Percentiles rank a stretch among this genome's conserved stretches.
Evolutionary conservation across 371 early-diverging fungal species (phyloP).

Genomic region (Chytridium lagenaria): DNA sequence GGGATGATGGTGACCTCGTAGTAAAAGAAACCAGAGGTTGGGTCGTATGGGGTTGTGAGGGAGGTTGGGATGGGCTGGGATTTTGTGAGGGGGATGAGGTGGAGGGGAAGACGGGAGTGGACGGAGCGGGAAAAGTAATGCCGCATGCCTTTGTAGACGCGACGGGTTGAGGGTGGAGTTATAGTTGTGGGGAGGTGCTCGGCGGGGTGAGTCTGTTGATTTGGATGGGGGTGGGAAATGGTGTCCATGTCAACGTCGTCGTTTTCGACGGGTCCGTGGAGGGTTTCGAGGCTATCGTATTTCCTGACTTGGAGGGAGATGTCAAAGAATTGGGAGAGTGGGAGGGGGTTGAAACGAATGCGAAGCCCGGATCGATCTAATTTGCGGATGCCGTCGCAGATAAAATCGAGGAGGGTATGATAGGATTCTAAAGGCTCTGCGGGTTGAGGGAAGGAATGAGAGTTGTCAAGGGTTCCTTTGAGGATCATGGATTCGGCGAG

Average conservation of each 20-base stretch:
- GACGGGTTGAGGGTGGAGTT: neutral
- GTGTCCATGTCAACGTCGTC: neutral
- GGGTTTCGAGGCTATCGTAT: neutral
- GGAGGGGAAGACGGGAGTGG: constrained; percentile 15
- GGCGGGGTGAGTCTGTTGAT: neutral
- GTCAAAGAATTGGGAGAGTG: constrained; percentile 1
- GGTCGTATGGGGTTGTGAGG: neutral
- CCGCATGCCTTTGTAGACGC: constrained; percentile 19
- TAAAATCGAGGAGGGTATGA: neutral
- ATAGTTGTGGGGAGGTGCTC: neutral
- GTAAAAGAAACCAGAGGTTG: constrained; percentile 17
- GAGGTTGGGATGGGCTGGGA: neutral
- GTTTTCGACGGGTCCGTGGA: neutral
- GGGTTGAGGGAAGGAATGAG: no score
- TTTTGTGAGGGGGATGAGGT: neutral
- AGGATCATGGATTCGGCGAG: neutral
- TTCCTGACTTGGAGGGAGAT: neutral
- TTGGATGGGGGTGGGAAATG: neutral
- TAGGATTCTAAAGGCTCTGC: no score
- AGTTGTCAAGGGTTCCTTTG: neutral
- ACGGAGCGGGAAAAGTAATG: constrained; percentile 9
- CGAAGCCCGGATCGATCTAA: neutral
- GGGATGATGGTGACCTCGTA: constrained; percentile 2
- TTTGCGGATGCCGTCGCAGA: neutral
- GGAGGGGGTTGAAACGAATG: neutral